A percentile compares a stretch with the other conserved stretches of the same genome.
Evolutionary conservation across 2,329 filamentous ascomycete species (phyloP).

Genomic region (Fusarium sarcochroum): DNA sequence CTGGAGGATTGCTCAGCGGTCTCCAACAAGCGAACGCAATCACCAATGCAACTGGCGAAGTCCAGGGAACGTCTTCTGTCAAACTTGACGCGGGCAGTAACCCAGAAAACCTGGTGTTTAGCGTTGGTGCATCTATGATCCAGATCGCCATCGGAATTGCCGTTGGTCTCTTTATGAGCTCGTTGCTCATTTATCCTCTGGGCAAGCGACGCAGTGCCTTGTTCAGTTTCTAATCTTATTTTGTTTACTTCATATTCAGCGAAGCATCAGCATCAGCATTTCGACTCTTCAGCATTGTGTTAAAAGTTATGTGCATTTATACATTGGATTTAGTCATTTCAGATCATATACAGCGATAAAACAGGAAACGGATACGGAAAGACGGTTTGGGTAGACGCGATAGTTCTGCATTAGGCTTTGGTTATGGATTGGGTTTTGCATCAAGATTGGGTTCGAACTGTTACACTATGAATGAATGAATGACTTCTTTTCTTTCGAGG

Average conservation of each 20-base stretch:
- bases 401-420: conserved; percentile 12
- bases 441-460: conserved; percentile 5
- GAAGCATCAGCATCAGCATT: conserved; percentile 18
- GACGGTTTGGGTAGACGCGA: conserved; percentile 1
- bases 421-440: conserved; percentile 4
- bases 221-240: conserved; percentile 59
- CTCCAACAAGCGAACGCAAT: conserved; percentile 60
- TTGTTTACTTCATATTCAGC: conserved; percentile 13
- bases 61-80: conserved; percentile 55
- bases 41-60: conserved; percentile 54
- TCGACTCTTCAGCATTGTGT: background rate
- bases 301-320: conserved; percentile 18
- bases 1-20: conserved; percentile 62
- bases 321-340: conserved; percentile 1
- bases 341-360: conserved; percentile 7
- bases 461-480: conserved; percentile 18
- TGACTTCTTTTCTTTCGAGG: background rate
- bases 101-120: conserved; percentile 58
- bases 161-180: conserved; percentile 64
- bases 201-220: conserved; percentile 65
- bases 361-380: conserved; percentile 2
- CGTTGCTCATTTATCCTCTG: conserved; percentile 63
- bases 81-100: conserved; percentile 37
- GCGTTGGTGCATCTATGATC: conserved; percentile 65
- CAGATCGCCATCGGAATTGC: conserved; percentile 68